A percentile compares a stretch with the other conserved stretches of the same genome.
Evolutionary conservation across 1,284 basidiomycete species (phyloP).

Genomic region (Puccinia hordei): DNA sequence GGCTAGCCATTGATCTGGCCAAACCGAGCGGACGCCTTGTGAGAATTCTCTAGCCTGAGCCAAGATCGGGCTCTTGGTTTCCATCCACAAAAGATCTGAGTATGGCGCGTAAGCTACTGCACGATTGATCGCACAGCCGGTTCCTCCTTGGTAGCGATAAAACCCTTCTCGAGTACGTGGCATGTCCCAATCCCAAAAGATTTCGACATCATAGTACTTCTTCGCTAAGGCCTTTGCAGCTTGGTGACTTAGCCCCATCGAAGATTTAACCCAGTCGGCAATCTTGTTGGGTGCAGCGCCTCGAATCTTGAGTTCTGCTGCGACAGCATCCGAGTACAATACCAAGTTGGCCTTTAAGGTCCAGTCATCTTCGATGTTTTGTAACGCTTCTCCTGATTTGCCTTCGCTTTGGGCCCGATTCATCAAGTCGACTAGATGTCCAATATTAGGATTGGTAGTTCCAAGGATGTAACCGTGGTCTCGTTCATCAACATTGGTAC

Average conservation of each 20-base stretch:
- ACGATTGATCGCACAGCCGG: slow-evolving; percentile 80
- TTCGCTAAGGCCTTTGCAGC: slow-evolving; percentile 70
- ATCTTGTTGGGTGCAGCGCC: slow-evolving; percentile 34
- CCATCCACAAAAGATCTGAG: slow-evolving; percentile 83
- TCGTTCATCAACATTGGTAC: slow-evolving; percentile 75
- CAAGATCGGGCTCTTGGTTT: slow-evolving; percentile 82
- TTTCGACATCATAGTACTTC: slow-evolving; percentile 69
- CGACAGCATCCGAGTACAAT: slow-evolving; percentile 46
- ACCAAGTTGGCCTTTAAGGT: slow-evolving; percentile 70
- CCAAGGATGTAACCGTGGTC: slow-evolving; percentile 76
- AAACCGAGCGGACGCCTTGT: slow-evolving; percentile 70
- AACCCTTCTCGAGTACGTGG: slow-evolving; percentile 89
- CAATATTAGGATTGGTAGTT: slow-evolving; percentile 65
- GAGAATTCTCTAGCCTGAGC: slow-evolving; percentile 78
- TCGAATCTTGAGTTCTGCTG: slow-evolving; percentile 54
- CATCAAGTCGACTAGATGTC: slow-evolving; percentile 73
- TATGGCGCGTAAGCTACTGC: slow-evolving; percentile 77
- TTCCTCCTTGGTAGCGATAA: slow-evolving; percentile 82
- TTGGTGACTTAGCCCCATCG: slow-evolving; percentile 65
- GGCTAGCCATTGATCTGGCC: slow-evolving; percentile 75
- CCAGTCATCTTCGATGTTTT: slow-evolving; percentile 78
- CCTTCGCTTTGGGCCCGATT: slow-evolving; percentile 73
- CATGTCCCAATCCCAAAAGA: slow-evolving; percentile 83
- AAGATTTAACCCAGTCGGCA: slow-evolving; percentile 62
- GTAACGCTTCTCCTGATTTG: slow-evolving; percentile 70